Evolutionary conservation across 208 protist species (phyloP).

Genomic region (Spongospora subterranea): DNA sequence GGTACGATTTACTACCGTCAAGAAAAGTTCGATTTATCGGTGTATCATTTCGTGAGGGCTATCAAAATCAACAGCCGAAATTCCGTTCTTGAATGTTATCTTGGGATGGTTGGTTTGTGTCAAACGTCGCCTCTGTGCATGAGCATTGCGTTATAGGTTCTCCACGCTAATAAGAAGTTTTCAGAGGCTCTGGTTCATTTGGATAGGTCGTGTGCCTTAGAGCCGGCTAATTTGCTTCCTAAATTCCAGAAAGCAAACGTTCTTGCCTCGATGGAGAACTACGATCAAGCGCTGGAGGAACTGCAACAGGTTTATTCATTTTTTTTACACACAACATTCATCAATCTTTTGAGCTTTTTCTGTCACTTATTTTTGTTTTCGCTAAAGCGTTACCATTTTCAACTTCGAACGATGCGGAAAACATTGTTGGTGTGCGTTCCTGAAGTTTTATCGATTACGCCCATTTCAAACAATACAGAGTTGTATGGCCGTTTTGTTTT

Average conservation of each 20-base stretch:
- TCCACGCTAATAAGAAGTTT: constrained; percentile 65
- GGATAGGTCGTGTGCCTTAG: background rate
- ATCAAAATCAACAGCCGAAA: constrained; percentile 76
- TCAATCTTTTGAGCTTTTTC: background rate
- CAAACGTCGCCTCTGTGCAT: background rate
- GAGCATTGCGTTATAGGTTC: background rate
- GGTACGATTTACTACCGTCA: constrained; percentile 86
- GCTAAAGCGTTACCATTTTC: background rate
- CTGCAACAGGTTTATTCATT: constrained; percentile 71
- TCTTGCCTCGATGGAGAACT: constrained; percentile 79
- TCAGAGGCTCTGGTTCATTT: background rate
- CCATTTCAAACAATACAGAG: no score
- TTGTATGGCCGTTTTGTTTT: no score
- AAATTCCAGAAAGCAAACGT: constrained; percentile 85
- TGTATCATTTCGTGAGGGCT: constrained; percentile 86
- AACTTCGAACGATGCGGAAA: no score
- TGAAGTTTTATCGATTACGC: no score
- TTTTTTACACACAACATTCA: background rate
- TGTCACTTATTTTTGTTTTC: no score
- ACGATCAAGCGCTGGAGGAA: constrained; percentile 77
- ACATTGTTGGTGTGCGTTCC: no score
- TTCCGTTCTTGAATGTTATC: constrained; percentile 76
- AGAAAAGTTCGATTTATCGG: constrained; percentile 85
- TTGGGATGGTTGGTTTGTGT: constrained; percentile 71
- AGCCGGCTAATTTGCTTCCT: constrained; percentile 55